Percentiles rank a stretch among this genome's conserved stretches.
phyloP scores from a whole-genome alignment of 176 grass and related monocot species.

The Areca catechu region DNA sequence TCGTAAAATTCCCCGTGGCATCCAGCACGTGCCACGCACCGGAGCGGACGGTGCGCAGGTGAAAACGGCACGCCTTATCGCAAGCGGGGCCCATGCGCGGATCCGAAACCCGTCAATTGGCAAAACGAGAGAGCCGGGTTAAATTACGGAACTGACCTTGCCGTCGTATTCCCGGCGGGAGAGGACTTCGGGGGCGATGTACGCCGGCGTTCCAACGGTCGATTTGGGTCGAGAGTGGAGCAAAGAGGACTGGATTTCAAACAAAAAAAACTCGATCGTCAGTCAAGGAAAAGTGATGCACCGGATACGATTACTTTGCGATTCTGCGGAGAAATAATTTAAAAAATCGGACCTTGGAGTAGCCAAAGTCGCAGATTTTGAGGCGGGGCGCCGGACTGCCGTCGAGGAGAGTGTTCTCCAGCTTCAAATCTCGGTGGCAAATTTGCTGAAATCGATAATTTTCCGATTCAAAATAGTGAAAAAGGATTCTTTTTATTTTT shows the following conservation, averaged over 20 bases:
- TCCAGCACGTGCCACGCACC: too few relatives aligned
- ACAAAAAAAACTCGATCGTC: neutral
- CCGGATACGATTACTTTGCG: too few relatives aligned
- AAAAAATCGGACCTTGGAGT: slow-evolving; percentile 56
- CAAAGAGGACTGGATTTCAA: slow-evolving; percentile 40
- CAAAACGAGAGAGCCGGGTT: neutral
- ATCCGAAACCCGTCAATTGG: too few relatives aligned
- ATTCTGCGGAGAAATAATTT: too few relatives aligned
- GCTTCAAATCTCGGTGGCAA: slow-evolving; percentile 96
- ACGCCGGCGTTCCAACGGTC: slow-evolving; percentile 66
- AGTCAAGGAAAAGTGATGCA: too few relatives aligned
- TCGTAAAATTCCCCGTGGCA: too few relatives aligned
- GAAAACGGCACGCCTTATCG: too few relatives aligned
- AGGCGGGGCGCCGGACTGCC: slow-evolving; percentile 76
- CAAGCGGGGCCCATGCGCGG: too few relatives aligned
- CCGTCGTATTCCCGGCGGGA: slow-evolving; percentile 64
- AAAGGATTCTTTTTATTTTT: neutral
- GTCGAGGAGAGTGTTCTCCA: slow-evolving; percentile 88
- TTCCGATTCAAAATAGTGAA: neutral
- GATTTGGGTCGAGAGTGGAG: slow-evolving; percentile 74
- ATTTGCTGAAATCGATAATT: slow-evolving; percentile 52
- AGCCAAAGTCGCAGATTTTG: slow-evolving; percentile 97
- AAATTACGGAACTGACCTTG: slow-evolving; percentile 49
- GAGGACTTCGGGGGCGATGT: slow-evolving; percentile 75
- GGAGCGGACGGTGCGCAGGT: too few relatives aligned